Percentiles rank a stretch among this genome's conserved stretches.
These are phyloP conservation scores for Dicorynia guianensis DNA, from an alignment of 306 rosid genomes.

Conservation along the genomic window DNA sequence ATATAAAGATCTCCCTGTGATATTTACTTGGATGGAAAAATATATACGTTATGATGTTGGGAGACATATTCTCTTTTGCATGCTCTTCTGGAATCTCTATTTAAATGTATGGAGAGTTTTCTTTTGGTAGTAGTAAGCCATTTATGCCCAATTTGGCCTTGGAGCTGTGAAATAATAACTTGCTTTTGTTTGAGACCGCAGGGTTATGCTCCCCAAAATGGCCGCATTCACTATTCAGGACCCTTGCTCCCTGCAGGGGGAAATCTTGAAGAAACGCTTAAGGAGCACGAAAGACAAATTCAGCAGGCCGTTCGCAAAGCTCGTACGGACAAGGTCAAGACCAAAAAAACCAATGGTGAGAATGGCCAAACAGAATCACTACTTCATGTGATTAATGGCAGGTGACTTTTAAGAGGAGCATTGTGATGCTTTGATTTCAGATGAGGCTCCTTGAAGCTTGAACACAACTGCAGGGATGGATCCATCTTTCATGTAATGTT, in stretches of 20 bases:
- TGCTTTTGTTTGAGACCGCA: conserved; percentile 45
- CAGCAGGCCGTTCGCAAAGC: conserved; percentile 79
- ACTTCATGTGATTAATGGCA: conserved; percentile 48
- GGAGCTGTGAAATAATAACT: conserved; percentile 22
- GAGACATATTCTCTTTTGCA: conserved; percentile 4
- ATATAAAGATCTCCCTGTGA: conserved; percentile 15
- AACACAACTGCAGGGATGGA: neutral
- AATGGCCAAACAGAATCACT: conserved; percentile 62
- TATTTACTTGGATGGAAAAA: conserved; percentile 8
- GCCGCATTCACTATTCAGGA: conserved; percentile 71
- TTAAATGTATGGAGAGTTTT: conserved; percentile 25
- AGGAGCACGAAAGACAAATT: conserved; percentile 81
- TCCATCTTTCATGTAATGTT: too few relatives aligned
- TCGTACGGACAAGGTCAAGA: conserved; percentile 63
- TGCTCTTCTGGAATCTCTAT: conserved; percentile 14
- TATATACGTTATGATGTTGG: neutral
- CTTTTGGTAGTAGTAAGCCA: neutral
- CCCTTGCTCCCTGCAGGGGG: conserved; percentile 68
- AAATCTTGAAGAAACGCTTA: conserved; percentile 77
- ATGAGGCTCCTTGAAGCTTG: conserved; percentile 31
- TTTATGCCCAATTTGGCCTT: conserved; percentile 20
- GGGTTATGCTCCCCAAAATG: conserved; percentile 56
- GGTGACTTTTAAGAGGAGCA: conserved; percentile 37
- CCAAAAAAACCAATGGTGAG: conserved; percentile 44
- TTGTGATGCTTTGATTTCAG: conserved; percentile 34